These are phyloP conservation scores for Thielaviopsis populi DNA, from an alignment of 2,329 filamentous ascomycete species.

Conservation along the genomic window DNA sequence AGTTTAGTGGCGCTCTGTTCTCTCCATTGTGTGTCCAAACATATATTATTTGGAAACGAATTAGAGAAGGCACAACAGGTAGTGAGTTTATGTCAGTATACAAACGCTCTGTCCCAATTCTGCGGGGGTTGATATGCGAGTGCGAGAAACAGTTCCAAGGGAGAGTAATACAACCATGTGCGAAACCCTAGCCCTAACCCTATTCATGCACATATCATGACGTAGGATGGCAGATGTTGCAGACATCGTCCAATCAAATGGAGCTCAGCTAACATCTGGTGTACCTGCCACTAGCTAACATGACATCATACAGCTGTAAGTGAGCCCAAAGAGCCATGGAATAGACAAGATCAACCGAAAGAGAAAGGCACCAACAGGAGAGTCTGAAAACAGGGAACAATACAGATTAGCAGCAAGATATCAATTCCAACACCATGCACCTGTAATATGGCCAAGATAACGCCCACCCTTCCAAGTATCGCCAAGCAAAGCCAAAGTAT, in stretches of 20 bases:
- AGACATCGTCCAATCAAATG: neutral
- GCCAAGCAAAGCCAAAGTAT: too few relatives aligned
- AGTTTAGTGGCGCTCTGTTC: neutral
- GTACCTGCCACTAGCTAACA: neutral
- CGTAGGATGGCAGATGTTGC: neutral
- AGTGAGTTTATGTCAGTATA: too few relatives aligned
- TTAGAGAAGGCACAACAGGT: too few relatives aligned
- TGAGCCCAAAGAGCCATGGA: neutral
- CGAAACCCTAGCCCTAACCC: neutral
- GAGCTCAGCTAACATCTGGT: neutral
- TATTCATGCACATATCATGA: neutral
- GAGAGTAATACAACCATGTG: neutral
- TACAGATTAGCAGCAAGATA: neutral
- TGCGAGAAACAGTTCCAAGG: too few relatives aligned
- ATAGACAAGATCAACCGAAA: neutral
- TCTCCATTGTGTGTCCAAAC: neutral
- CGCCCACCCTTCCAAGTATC: too few relatives aligned
- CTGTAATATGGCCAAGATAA: neutral
- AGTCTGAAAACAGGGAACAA: neutral
- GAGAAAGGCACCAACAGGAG: neutral
- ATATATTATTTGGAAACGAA: too few relatives aligned
- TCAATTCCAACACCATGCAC: neutral
- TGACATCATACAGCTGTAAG: neutral
- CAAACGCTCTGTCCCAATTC: too few relatives aligned
- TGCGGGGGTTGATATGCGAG: too few relatives aligned